Base-by-base conservation (phyloP, 2,329 filamentous ascomycete species). In the Clonostachys sp. region DNA sequence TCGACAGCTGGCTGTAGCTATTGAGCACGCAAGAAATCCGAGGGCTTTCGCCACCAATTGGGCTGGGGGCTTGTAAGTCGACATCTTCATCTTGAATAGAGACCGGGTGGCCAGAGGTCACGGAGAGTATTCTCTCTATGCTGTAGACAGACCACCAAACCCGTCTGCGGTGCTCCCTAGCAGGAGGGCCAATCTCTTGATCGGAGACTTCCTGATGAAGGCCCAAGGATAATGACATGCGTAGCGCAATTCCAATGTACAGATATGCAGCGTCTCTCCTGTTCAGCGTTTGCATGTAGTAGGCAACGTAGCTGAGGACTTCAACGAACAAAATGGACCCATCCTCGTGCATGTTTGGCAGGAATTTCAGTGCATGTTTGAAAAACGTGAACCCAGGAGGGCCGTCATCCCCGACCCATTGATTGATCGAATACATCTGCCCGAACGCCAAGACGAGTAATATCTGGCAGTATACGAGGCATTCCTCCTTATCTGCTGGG, bases 81-180 rank as follows among this genome's bases (percentile, higher is more conserved):
- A 80, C 77, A 51, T 79, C 77, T 50, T 77, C 73, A 53, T 80
- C 77, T 6, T 75, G 66, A 20, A 80, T 76, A 1, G 76, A 74
- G 34, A 80, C 67, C 1, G 77, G 76, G 51, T 78, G 76, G 8
- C 77, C 77, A 2, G 73, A 75, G 51, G 79, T 80, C 48, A 76
- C 73, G 4, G 71, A 74, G 2, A 79, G 60, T 30, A 80, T 71
- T 13, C 74, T 64, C 55, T 80, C 77, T 36, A 80, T 61, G 52
- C 74, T 78, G 55, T 80, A 80, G 2, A 79, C 70, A 34, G 72
- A 77, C 77, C 77, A 80, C 76, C 76, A 80, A 5, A 76, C 67
- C 8, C 75, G 67, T 8, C 77, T 68, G 9, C 77, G 67, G 48
- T 72, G 73, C 50, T 80, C 77, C 35, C 70, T 64, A 12, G 66